A percentile compares a stretch with the other conserved stretches of the same genome.
These are phyloP conservation scores for Pseudognaphalium luteoalbum DNA, from an alignment of 129 eudicot species.

Conservation along the genomic window DNA sequence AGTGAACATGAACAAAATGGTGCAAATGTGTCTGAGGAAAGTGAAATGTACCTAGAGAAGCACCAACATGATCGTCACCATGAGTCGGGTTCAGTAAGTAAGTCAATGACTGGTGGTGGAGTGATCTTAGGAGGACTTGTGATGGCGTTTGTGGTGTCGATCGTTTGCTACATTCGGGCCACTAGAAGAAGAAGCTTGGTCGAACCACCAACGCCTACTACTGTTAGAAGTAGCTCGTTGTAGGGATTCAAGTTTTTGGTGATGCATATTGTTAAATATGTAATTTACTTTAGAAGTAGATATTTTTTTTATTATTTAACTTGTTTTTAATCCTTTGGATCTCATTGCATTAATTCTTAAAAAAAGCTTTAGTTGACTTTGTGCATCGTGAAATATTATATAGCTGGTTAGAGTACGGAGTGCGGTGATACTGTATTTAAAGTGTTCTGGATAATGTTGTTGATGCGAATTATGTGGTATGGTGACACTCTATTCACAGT, in stretches of 20 bases:
- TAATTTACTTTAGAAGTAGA: slow-evolving; percentile 11
- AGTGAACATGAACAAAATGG: slow-evolving; percentile 20
- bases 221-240: slow-evolving; percentile 5
- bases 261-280: not conserved
- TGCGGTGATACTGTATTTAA: too few relatives aligned
- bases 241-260: not conserved
- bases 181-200: slow-evolving; percentile 41
- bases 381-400: too few relatives aligned
- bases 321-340: not conserved
- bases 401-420: too few relatives aligned
- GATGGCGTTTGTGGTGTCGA: slow-evolving; percentile 45
- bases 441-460: too few relatives aligned
- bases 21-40: not conserved
- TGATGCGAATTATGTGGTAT: too few relatives aligned
- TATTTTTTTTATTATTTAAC: not conserved
- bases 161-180: slow-evolving; percentile 58
- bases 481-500: too few relatives aligned
- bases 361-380: not conserved
- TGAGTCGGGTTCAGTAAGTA: slow-evolving; percentile 29
- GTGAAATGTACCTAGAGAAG: slow-evolving; percentile 26
- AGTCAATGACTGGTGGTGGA: slow-evolving; percentile 60
- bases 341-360: not conserved
- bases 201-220: slow-evolving; percentile 43
- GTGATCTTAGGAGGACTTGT: slow-evolving; percentile 57
- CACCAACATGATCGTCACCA: slow-evolving; percentile 15